A percentile compares a stretch with the other conserved stretches of the same genome.
These are phyloP conservation scores for Eremomyces bilateralis DNA, from an alignment of 495 filamentous ascomycete genomes.

Conservation along the genomic window DNA sequence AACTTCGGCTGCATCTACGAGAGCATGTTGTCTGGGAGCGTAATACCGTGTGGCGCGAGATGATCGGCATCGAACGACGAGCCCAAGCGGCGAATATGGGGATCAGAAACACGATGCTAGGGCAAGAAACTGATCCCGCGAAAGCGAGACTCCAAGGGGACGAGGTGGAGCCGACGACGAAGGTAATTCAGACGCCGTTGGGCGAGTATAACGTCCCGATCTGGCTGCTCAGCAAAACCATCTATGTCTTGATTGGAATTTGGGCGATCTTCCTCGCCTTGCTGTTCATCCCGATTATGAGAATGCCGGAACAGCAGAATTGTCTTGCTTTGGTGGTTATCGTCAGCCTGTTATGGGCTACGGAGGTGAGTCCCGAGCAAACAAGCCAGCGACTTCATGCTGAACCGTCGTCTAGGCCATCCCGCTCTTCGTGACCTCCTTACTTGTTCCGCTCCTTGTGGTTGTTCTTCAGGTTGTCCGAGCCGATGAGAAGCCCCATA, in stretches of 20 bases:
- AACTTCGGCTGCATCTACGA: conserved; percentile 73
- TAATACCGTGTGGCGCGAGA: conserved; percentile 96
- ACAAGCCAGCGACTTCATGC: neutral
- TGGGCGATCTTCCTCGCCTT: conserved; percentile 50
- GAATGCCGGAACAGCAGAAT: conserved; percentile 76
- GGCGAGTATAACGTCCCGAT: conserved; percentile 51
- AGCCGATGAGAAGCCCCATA: conserved; percentile 43
- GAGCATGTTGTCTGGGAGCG: conserved; percentile 99
- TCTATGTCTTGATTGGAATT: conserved; percentile 53
- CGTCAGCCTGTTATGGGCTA: conserved; percentile 89
- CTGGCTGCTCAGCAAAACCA: conserved; percentile 67
- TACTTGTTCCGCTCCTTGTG: conserved; percentile 82
- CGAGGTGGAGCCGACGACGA: conserved; percentile 33
- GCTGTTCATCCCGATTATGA: conserved; percentile 54
- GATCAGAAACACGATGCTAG: conserved; percentile 53
- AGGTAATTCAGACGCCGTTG: conserved; percentile 58
- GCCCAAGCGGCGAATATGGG: conserved; percentile 90
- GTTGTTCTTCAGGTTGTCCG: conserved; percentile 72
- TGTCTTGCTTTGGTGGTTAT: conserved; percentile 87
- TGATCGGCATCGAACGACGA: conserved; percentile 95
- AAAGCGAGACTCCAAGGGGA: conserved; percentile 67
- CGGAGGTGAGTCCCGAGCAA: conserved; percentile 42
- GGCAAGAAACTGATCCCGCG: conserved; percentile 44
- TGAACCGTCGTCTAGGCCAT: conserved; percentile 42
- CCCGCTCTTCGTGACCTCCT: conserved; percentile 87